Evolutionary conservation across 345 rosid species (phyloP).

Genomic region (Populus alba): DNA sequence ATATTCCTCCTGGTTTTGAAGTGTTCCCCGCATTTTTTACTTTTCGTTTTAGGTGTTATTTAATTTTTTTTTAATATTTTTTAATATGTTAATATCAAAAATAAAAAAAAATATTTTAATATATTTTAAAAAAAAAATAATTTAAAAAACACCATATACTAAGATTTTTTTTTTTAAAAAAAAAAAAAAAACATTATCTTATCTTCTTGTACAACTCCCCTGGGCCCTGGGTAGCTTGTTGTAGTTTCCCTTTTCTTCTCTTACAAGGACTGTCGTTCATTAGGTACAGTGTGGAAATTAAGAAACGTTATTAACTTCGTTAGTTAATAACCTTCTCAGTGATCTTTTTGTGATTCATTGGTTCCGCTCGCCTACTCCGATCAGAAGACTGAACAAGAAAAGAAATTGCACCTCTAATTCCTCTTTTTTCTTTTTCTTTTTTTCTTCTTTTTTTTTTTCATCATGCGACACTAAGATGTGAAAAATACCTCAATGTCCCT

Average conservation of each 20-base stretch:
- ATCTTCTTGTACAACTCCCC: not conserved
- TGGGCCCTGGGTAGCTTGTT: not conserved
- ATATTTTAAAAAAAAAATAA: no score
- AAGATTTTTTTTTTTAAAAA: no score
- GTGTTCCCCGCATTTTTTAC: no score
- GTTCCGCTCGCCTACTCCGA: not conserved
- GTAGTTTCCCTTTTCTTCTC: not conserved
- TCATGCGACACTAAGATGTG: not conserved
- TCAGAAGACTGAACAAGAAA: not conserved
- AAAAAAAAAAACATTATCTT: not conserved
- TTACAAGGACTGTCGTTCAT: not conserved
- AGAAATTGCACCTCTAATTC: not conserved
- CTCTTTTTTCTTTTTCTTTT: not conserved
- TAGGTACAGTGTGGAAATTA: no score
- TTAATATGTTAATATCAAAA: no score
- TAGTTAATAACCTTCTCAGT: not conserved
- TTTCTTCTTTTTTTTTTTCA: no score
- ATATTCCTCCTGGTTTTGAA: not conserved
- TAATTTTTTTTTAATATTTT: no score
- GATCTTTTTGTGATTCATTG: not conserved
- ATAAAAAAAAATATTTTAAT: not conserved
- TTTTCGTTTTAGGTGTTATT: no score
- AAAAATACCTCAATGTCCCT: not conserved
- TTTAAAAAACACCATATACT: no score
- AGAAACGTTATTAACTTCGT: not conserved